Base-by-base conservation (phyloP, 31 red algal species). In the Bonnemaisonia californica region DNA sequence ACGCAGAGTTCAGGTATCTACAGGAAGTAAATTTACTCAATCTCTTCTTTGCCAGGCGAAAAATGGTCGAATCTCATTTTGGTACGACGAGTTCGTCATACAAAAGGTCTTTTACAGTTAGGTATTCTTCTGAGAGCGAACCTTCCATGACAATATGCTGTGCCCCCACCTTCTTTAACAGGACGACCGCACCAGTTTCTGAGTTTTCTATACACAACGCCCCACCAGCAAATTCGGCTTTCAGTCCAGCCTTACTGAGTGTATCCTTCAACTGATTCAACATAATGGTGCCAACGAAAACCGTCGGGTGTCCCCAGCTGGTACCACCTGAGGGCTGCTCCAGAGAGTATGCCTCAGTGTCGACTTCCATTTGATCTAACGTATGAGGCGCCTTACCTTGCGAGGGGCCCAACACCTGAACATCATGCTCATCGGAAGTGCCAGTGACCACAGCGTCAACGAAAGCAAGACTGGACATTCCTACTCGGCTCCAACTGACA, bases 241-340 rank as follows among this genome's bases (percentile, higher is more conserved):
- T 87, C 21, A 97, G 71, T 57, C 88, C 86, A 34, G 70, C 88
- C 51, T 89, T 83, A 45, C 37, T 79, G 71, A 98, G 61, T 48
- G 61, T 92, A 30, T 91, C 80, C 65, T 89, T 80, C 71, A 98
- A 77, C 35, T 83, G 65, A 31, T 86, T 82, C 62, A 98, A 62
- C 74, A 87, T 90, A 35, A 92, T 61, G 41, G 91, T 93, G 18
- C 95, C 95, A 41, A 98, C 67, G 38, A 94, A 94, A 3, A 94
- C 69, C 18, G 80, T 98, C 0, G 74, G 76, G 41, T 98, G 95
- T 1, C 87, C 94, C 29, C 22, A 41, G 28, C 9, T 32, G 26
- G 28, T 54, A 5, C 1, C 13, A 16, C 35, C 48, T 12, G 28
- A 1, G 8, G 56, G 11, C 12, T 35, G 34, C 1, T 8, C n/a